Base-by-base conservation (phyloP, 257 asterid species). In the Scutellaria baicalensis region DNA sequence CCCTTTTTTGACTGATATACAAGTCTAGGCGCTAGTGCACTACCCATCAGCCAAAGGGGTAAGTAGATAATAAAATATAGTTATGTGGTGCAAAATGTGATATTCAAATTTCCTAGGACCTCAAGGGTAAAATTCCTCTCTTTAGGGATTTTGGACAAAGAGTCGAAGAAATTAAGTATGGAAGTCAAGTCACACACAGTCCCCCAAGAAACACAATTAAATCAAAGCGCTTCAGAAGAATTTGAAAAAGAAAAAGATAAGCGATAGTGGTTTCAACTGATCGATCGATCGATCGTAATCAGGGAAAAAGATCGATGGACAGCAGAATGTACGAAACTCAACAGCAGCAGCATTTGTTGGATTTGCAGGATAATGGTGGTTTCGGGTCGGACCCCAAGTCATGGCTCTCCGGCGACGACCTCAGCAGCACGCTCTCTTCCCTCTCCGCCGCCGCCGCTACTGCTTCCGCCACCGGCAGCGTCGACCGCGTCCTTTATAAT, bases 371-470 rank as follows among this genome's bases (percentile, higher is more conserved):
- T 14, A 76, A 36, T 63, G 52, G 44, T 23, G 84, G 73, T 55
- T 81, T 79, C 72, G 90, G 86, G 63, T 83, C 88, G 76, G 91
- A 86, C 77, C 80, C 88, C 6, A 81, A 79, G 62, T 86, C 88
- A 20, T 89, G 96, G 91, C 89, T 86, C 44, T 80, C 93, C 77
- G 88, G 84, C 85, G 95, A 78, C 76, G 87, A 72, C 77, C 74
- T 85, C 69, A 80, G 75, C 14, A 80, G 84, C 36, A 83, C 89
- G 42, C 82, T 78, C 39, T 85, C 96, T 31, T 81, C 96, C 55
- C 88, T 90, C 63, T 78, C 94, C 64, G 82, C 82, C 62, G 85
- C 82, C 7, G 82, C 85, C 54, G 81, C 95, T 36, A 74, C 82
- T 12, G 84, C 90, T 49, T 72, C 91, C 4, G 84, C 92, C 61